These are phyloP conservation scores for Penicillium nucicola DNA, from an alignment of 495 filamentous ascomycete species.

Conservation along the genomic window DNA sequence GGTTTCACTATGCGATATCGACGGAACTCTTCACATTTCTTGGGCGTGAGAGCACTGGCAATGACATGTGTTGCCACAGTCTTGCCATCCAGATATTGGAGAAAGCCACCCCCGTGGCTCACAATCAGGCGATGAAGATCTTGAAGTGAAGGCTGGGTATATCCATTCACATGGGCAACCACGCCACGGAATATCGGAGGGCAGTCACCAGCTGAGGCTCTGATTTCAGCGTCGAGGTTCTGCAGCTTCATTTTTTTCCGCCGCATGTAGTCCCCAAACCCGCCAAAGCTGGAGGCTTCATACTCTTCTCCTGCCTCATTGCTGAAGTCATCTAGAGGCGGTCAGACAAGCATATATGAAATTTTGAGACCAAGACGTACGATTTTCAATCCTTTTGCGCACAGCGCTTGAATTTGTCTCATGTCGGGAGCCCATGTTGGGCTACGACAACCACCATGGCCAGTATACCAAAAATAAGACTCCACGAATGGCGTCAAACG, in stretches of 20 bases:
- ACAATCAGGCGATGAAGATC: slow-evolving; percentile 85
- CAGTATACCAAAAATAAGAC: slow-evolving; percentile 1
- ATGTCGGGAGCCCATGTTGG: slow-evolving; percentile 74
- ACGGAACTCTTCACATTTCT: slow-evolving; percentile 82
- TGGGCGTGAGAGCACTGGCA: slow-evolving; percentile 81
- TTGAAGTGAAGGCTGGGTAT: slow-evolving; percentile 86
- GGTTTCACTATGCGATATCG: slow-evolving; percentile 91
- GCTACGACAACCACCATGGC: slow-evolving; percentile 22
- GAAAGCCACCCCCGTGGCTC: slow-evolving; percentile 84
- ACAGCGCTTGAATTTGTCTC: slow-evolving; percentile 72
- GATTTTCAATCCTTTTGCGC: slow-evolving; percentile 80
- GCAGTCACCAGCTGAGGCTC: slow-evolving; percentile 61
- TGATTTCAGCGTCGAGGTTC: slow-evolving; percentile 81
- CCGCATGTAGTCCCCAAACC: slow-evolving; percentile 85
- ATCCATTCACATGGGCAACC: slow-evolving; percentile 87
- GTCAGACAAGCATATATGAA: slow-evolving; percentile 12
- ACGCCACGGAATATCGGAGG: slow-evolving; percentile 85
- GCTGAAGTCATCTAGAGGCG: slow-evolving; percentile 50
- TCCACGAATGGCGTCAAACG: not conserved
- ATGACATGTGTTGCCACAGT: slow-evolving; percentile 94
- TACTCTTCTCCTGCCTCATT: slow-evolving; percentile 90
- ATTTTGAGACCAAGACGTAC: slow-evolving; percentile 24
- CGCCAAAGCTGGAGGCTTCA: slow-evolving; percentile 78
- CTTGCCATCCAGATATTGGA: slow-evolving; percentile 93
- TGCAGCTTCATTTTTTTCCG: slow-evolving; percentile 95